These are phyloP conservation scores for Lasiosphaeria ovina DNA, from an alignment of 495 filamentous ascomycete species.

Conservation along the genomic window DNA sequence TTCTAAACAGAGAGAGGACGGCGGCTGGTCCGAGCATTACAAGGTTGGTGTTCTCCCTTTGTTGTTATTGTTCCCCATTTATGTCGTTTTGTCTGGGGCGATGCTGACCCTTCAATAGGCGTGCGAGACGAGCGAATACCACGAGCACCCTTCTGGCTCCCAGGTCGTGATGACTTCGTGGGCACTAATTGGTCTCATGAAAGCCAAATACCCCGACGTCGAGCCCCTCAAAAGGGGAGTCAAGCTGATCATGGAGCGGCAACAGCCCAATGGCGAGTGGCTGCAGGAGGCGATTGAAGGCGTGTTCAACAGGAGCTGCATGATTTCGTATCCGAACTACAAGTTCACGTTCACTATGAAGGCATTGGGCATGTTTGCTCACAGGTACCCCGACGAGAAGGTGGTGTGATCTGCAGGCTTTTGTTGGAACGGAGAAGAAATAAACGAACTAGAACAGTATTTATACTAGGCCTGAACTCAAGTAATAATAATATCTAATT, in stretches of 20 bases:
- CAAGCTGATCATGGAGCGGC: constrained; percentile 78
- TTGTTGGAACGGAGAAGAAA: neutral
- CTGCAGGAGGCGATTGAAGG: constrained; percentile 93
- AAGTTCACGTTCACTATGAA: constrained; percentile 96
- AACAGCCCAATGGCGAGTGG: constrained; percentile 90
- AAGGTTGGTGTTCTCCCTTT: constrained; percentile 53
- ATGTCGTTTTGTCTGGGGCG: too few relatives aligned
- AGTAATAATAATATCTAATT: constrained; percentile 13
- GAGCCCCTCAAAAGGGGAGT: constrained; percentile 71
- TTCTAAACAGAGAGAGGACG: constrained; percentile 77
- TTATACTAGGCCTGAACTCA: neutral
- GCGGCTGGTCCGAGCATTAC: constrained; percentile 97
- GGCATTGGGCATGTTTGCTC: constrained; percentile 84
- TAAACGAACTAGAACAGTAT: neutral
- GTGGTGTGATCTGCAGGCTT: constrained; percentile 29
- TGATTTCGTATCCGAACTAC: constrained; percentile 99
- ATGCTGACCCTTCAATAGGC: constrained; percentile 37
- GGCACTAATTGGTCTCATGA: constrained; percentile 81
- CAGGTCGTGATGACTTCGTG: constrained; percentile 95
- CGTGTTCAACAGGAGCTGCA: constrained; percentile 98
- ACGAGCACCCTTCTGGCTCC: constrained; percentile 54
- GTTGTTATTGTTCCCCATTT: neutral
- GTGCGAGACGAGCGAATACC: constrained; percentile 53
- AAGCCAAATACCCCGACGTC: constrained; percentile 76
- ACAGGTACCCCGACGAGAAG: constrained; percentile 65